phyloP scores from a whole-genome alignment of 495 filamentous ascomycete genomes.

The Platismatia glauca region DNA sequence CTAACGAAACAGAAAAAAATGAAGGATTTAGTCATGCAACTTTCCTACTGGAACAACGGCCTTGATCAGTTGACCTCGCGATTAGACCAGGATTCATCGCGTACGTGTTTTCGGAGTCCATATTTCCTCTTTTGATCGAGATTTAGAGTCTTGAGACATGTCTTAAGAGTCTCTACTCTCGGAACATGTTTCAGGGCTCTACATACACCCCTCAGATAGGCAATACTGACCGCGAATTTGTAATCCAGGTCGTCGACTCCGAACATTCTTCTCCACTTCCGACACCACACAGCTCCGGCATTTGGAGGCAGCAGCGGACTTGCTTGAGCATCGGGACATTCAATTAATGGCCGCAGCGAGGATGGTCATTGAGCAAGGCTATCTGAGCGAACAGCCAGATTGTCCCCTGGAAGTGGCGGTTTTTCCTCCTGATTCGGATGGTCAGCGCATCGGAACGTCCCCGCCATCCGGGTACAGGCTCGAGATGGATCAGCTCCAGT shows the following conservation, averaged over 20 bases:
- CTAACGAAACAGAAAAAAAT: slow-evolving; percentile 16
- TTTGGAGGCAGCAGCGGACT: slow-evolving; percentile 16
- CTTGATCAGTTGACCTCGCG: slow-evolving; percentile 22
- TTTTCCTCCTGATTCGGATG: not conserved
- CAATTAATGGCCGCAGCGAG: slow-evolving; percentile 15
- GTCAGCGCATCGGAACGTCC: not conserved
- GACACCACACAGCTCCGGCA: slow-evolving; percentile 13
- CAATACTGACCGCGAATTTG: too few relatives aligned
- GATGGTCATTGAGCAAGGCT: slow-evolving; percentile 15
- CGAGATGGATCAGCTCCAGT: slow-evolving; percentile 18
- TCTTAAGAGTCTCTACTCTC: too few relatives aligned
- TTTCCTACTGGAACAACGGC: slow-evolving; percentile 23
- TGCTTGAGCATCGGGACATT: slow-evolving; percentile 20
- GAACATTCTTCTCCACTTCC: slow-evolving; percentile 15
- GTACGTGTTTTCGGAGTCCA: too few relatives aligned
- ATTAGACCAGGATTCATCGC: slow-evolving; percentile 15
- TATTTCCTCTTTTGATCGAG: too few relatives aligned
- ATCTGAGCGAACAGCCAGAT: slow-evolving; percentile 4
- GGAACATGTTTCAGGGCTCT: too few relatives aligned
- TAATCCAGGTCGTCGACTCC: slow-evolving; percentile 8
- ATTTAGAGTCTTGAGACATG: too few relatives aligned
- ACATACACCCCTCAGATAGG: too few relatives aligned
- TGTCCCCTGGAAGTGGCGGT: not conserved
- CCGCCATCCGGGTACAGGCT: slow-evolving; percentile 14
- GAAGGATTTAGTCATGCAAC: slow-evolving; percentile 20